Evolutionary conservation across 2,329 filamentous ascomycete species (phyloP).

Genomic region (Madurella fahalii): DNA sequence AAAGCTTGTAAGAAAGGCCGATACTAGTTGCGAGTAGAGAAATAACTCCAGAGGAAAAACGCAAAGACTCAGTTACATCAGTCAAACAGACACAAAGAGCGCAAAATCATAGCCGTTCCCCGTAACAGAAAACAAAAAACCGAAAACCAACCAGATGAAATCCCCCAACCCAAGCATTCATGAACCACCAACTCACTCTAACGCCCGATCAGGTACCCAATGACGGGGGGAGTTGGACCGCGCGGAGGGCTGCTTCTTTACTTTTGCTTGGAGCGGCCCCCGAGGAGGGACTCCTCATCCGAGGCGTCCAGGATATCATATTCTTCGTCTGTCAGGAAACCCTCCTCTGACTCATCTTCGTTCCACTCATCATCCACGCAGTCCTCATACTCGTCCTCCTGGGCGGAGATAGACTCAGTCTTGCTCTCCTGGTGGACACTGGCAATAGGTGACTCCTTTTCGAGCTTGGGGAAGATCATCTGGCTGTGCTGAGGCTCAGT

Average conservation of each 20-base stretch:
- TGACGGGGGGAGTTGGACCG: neutral
- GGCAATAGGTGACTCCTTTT: slow-evolving; percentile 82
- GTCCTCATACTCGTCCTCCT: slow-evolving; percentile 51
- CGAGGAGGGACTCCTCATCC: slow-evolving; percentile 70
- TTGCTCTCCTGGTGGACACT: slow-evolving; percentile 66
- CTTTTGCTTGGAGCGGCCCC: slow-evolving; percentile 47
- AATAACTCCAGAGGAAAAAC: neutral
- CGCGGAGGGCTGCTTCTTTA: slow-evolving; percentile 23
- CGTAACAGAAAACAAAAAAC: neutral
- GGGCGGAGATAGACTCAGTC: slow-evolving; percentile 36
- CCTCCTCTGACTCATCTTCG: slow-evolving; percentile 60
- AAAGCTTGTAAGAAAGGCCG: neutral
- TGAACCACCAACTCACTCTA: neutral
- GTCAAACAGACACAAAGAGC: neutral
- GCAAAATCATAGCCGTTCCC: neutral
- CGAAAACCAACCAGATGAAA: neutral
- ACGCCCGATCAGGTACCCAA: neutral
- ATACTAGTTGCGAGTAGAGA: neutral
- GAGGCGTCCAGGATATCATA: slow-evolving; percentile 96
- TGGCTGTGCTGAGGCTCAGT: slow-evolving; percentile 45
- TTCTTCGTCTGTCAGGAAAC: slow-evolving; percentile 94
- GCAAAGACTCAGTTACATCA: neutral
- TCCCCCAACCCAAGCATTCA: neutral
- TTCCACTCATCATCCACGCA: slow-evolving; percentile 58
- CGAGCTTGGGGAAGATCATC: slow-evolving; percentile 96